Conservation (phyloP, 1,284 basidiomycete genomes). For the Microbotryum intermedium region DNA sequence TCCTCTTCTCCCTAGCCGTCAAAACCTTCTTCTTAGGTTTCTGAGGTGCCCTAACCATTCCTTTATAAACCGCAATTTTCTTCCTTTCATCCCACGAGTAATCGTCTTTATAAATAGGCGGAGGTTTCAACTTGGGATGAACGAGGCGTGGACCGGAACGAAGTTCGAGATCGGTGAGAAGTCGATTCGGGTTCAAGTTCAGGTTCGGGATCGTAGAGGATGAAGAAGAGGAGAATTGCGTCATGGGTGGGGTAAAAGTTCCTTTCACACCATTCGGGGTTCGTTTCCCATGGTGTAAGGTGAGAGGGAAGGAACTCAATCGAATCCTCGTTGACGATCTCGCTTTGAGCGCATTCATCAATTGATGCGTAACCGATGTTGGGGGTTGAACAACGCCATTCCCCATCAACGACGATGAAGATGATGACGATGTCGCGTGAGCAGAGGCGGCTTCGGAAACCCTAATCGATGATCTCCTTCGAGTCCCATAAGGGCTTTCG, state of each 20-base stretch:
- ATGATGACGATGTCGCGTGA: too few relatives aligned
- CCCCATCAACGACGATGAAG: too few relatives aligned
- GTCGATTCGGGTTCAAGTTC: conserved; percentile 3
- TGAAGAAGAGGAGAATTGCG: background rate
- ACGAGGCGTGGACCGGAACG: conserved; percentile 19
- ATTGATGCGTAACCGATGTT: too few relatives aligned
- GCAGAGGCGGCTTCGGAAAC: too few relatives aligned
- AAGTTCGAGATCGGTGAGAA: conserved; percentile 8
- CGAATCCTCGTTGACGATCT: too few relatives aligned
- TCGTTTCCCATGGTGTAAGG: too few relatives aligned
- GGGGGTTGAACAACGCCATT: too few relatives aligned
- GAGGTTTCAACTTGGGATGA: conserved; percentile 23
- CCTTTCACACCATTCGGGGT: background rate
- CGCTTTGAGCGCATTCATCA: too few relatives aligned
- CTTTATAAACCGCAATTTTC: conserved; percentile 10
- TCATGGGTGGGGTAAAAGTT: conserved; percentile 1
- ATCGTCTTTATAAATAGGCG: conserved; percentile 15
- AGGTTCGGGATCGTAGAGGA: background rate
- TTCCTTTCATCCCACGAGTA: conserved; percentile 18
- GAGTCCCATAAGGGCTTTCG: background rate
- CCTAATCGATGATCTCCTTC: too few relatives aligned
- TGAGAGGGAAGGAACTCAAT: background rate
- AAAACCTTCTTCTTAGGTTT: conserved; percentile 3
- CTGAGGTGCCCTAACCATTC: background rate
- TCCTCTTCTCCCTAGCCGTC: background rate